These are phyloP conservation scores for Ajuga chamaepitys DNA, from an alignment of 257 asterid genomes.

Conservation along the genomic window DNA sequence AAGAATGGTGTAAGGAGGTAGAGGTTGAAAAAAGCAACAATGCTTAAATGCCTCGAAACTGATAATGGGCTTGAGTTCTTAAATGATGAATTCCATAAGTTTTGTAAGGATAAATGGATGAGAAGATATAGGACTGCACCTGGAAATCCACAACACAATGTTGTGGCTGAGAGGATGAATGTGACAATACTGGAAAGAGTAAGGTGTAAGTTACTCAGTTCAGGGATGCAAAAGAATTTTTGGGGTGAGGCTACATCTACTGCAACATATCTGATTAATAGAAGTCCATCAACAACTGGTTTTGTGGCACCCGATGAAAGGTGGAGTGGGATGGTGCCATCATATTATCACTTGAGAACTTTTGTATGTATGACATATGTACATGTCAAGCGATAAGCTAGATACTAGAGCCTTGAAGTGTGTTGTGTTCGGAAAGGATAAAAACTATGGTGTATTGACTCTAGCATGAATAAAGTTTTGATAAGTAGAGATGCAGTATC, in stretches of 20 bases:
- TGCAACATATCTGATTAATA: background rate
- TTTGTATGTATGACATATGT: background rate
- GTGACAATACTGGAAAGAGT: background rate
- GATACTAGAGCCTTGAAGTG: too few species aligned
- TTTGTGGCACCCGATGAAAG: background rate
- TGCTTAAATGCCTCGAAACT: too few species aligned
- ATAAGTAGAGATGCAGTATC: background rate
- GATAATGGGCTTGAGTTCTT: too few species aligned
- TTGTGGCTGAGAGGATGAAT: too few species aligned
- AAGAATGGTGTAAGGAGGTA: too few species aligned
- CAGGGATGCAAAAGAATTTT: background rate
- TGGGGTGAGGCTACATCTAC: background rate
- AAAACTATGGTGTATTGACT: background rate
- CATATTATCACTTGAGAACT: background rate
- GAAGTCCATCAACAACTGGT: background rate
- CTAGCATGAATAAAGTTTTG: background rate
- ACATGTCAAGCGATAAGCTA: background rate
- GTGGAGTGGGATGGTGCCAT: background rate
- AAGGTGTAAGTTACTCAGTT: background rate
- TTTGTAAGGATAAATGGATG: too few species aligned
- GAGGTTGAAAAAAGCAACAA: too few species aligned
- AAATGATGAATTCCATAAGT: too few species aligned
- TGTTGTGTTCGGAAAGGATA: background rate
- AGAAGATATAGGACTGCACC: too few species aligned
- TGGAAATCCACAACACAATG: too few species aligned